Evolutionary conservation across 2,329 filamentous ascomycete genomes (phyloP), one percentile per base, ranked within the genome.

Genomic region (Penicillium brasilianum): DNA sequence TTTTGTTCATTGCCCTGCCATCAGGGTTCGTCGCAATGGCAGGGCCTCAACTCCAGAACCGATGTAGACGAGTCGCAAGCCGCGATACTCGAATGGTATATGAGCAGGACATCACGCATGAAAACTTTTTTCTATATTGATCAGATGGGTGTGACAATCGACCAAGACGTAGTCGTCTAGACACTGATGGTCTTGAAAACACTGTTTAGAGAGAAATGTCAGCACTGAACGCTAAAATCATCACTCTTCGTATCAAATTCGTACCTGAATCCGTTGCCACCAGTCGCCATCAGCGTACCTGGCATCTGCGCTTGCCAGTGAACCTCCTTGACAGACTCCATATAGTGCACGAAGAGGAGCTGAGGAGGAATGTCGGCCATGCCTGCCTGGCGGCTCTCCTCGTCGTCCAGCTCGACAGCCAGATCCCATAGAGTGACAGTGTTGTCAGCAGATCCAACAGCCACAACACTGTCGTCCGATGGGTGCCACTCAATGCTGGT

Each of bases 271-370:
- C 88, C 88, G 78, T 89, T 89, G 72, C 93, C 90, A 10, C 95
- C 95, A 0, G 95, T 99, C 1, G 92, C 93, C 79, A 98, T 89
- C 63, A 98, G 80, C 36, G 88, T 88, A 32, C 95, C 95, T 0
- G 92, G 91, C 75, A 98, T 97, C 81, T 99, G 95, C 36, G 90
- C 91, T 80, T 98, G 94, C 94, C 95, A 99, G 80, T 99, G 95
- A 39, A 93, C 81, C 80, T 99, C 95, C 85, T 97, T 98, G 59
- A 93, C 93, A 70, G 92, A 89, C 72, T 96, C 90, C 82, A 96
- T 92, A 76, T 96, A 97, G 80, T 99, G 95, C 73, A 97, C 93
- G 77, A 99, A 99, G 66, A 99, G 82, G 70, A 99, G 80, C 78
- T 99, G 95, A 4, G 95, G 92, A 60, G 95, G 95, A 65, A 98